phyloP scores from a whole-genome alignment of 1,284 basidiomycete species.

The Mycosarcoma mackinlayi region DNA sequence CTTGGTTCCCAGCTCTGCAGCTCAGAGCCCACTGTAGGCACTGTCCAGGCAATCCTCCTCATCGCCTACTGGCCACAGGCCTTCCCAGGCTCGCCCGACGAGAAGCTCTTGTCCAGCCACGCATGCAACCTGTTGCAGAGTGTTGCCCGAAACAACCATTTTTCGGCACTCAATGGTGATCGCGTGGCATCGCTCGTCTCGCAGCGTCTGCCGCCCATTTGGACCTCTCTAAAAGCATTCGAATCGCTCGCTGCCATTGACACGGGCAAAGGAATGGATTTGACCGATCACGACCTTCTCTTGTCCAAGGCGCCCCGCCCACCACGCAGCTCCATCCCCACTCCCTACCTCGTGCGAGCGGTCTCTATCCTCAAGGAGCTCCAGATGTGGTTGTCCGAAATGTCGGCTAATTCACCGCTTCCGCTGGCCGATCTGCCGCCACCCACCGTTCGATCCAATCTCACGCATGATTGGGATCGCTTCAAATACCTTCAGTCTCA shows the following conservation, averaged over 20 bases:
- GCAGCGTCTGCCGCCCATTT: conserved; percentile 22
- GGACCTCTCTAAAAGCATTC: conserved; percentile 27
- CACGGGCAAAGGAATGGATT: conserved; percentile 34
- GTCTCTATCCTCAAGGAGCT: conserved; percentile 30
- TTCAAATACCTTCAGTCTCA: conserved; percentile 46
- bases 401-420: conserved; percentile 30
- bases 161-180: conserved; percentile 10
- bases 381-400: conserved; percentile 35
- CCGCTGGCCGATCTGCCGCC: conserved; percentile 19
- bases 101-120: conserved; percentile 24
- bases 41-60: conserved; percentile 38
- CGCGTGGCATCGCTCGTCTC: conserved; percentile 13
- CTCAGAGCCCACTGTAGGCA: conserved; percentile 22
- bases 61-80: conserved; percentile 48
- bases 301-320: conserved; percentile 30
- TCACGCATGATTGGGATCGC: conserved; percentile 46
- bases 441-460: conserved; percentile 12
- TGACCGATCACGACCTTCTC: conserved; percentile 35
- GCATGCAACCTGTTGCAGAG: conserved; percentile 28
- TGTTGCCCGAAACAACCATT: conserved; percentile 10
- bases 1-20: conserved; percentile 22
- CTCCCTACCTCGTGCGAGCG: conserved; percentile 22
- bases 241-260: conserved; percentile 40
- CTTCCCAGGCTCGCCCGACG: conserved; percentile 38
- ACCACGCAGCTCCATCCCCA: conserved; percentile 29